Conservation (phyloP, 2,329 filamentous ascomycete genomes). For the Helotiales sp. region DNA sequence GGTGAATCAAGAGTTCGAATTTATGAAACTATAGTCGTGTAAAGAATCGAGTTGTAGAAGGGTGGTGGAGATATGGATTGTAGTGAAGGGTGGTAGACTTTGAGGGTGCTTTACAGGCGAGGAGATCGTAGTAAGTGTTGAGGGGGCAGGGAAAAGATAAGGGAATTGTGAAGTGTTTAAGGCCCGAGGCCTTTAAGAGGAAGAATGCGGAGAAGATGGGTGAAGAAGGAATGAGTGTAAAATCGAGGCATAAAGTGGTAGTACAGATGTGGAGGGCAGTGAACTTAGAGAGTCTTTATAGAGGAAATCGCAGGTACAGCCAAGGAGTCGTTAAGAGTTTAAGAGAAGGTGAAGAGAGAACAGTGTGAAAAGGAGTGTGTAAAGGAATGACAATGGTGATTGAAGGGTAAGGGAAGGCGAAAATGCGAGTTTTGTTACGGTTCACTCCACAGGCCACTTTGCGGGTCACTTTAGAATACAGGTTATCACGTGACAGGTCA, state of each 20-base stretch:
- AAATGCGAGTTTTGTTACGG: conserved; percentile 20
- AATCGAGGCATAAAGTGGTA: conserved; percentile 11
- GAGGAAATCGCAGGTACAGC: conserved; percentile 6
- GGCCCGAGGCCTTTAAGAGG: background rate
- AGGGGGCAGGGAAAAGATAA: conserved; percentile 6
- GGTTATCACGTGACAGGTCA: too few species aligned
- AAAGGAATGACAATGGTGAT: conserved; percentile 22
- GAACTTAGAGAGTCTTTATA: background rate
- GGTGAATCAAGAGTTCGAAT: background rate
- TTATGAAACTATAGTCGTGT: background rate
- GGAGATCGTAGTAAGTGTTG: conserved; percentile 7
- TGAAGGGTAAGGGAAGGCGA: conserved; percentile 20
- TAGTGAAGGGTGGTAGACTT: conserved; percentile 10
- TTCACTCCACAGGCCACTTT: too few species aligned
- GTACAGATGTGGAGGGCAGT: conserved; percentile 7
- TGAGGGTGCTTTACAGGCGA: conserved; percentile 14
- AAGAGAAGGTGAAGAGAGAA: conserved; percentile 20
- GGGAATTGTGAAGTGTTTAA: conserved; percentile 14
- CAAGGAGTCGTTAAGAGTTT: background rate
- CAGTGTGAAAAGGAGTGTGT: conserved; percentile 19
- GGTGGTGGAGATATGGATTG: background rate
- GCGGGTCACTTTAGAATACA: too few species aligned
- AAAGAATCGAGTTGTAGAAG: background rate
- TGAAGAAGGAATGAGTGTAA: conserved; percentile 1
- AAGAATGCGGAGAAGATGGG: conserved; percentile 1